Base-by-base conservation (phyloP, 495 filamentous ascomycete species). In the Penicillium arizonense region DNA sequence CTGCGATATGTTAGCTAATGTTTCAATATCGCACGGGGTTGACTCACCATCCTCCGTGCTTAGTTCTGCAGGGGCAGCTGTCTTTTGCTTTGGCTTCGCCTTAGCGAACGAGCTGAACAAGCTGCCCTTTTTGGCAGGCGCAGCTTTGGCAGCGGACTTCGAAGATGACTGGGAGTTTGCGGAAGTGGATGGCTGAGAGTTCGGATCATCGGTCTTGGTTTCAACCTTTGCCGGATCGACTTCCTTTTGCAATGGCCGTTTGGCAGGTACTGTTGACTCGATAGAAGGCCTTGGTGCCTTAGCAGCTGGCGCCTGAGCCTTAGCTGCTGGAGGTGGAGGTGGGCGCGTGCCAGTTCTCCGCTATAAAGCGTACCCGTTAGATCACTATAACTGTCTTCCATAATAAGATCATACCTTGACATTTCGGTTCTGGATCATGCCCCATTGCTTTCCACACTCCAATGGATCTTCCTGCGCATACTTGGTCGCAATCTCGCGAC, bases 41-140 rank as follows among this genome's bases (percentile, higher is more conserved):
- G 38, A 65, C 73, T 57, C 51, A 82, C 81, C 18, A 53, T 33
- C 50, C 40, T 37, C 21, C 53, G 73, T 72, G 35, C 77, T 73
- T 38, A 74, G 68, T 52, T 73, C 62, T 32, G 71, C 67, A 5
- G 73, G 68, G 8, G 76, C 73, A 30, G 69, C 60, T 5, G 81
- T 75, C 60, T 82, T 83, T n/a, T 76, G 61, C 53, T 82, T 86
- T 0, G 88, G 74, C 37, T 88, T 89, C 3, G 87, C 79, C 61
- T 90, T 95, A 6, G 90, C 87, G 65, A 96, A 96, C 1, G 91
- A 87, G 58, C 86, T 88, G 69, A 94, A 91, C 23, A 96, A 82
- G 50, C 81, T 83, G 13, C 82, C 79, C 59, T 77, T 72, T 59
- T 90, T 89, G 11, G 80, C 50, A 2, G 79, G 58, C 13, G 76